Percentiles rank a stretch among this genome's conserved stretches.
phyloP scores from a whole-genome alignment of 2,329 filamentous ascomycete species.

The Pestalotiopsis sp. region DNA sequence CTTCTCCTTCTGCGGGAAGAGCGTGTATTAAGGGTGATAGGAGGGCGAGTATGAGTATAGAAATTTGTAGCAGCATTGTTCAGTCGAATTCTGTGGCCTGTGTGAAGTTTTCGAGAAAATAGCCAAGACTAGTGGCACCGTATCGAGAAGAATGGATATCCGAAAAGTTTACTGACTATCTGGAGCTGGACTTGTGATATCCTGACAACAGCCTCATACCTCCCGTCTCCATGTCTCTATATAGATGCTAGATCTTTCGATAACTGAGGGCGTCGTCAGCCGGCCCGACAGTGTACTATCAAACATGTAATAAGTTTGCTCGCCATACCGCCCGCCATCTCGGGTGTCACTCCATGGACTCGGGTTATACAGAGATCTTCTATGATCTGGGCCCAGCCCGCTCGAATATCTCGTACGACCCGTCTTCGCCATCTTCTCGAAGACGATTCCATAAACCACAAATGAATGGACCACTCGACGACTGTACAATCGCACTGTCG shows the following conservation, averaged over 20 bases:
- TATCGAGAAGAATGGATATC: no score
- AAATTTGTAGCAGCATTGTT: background rate
- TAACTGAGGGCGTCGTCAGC: conserved; percentile 1
- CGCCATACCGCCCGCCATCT: background rate
- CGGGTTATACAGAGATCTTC: background rate
- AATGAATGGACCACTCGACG: no score
- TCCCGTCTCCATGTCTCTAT: background rate
- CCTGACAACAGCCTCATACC: background rate
- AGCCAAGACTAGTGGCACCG: no score
- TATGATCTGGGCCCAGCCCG: background rate
- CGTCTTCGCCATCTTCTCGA: no score
- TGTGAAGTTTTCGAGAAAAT: no score
- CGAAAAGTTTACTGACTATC: background rate
- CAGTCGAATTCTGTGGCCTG: background rate
- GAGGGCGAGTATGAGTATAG: background rate
- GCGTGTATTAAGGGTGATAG: background rate
- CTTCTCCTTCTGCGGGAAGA: background rate
- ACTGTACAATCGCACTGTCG: no score
- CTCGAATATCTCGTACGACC: background rate
- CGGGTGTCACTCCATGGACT: background rate
- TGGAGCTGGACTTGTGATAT: background rate
- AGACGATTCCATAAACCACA: no score
- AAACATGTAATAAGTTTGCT: conserved; percentile 1
- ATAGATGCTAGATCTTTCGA: background rate
- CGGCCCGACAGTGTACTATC: conserved; percentile 5